Percentiles rank a stretch among this genome's conserved stretches.
Conservation (phyloP, 441 rosid genomes). For the Lepidium campestre region DNA sequence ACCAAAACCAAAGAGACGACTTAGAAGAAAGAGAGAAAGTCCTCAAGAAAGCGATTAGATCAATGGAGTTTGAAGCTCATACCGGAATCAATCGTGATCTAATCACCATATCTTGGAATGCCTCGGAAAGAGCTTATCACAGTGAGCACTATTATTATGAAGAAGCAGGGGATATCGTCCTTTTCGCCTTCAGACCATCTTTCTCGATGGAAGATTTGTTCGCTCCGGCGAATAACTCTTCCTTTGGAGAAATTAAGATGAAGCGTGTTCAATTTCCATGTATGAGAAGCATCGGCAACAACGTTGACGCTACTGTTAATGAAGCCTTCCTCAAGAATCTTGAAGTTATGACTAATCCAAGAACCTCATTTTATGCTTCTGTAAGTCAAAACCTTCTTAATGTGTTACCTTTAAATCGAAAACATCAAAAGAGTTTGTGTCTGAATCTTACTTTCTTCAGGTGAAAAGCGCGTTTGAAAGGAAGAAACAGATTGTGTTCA, state of each 20-base stretch:
- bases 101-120: constrained; percentile 32
- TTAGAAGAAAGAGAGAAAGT: neutral
- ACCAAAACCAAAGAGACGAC: neutral
- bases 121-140: constrained; percentile 34
- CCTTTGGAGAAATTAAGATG: constrained; percentile 54
- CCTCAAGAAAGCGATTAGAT: neutral
- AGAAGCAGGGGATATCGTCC: constrained; percentile 6
- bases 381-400: neutral
- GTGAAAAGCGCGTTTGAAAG: constrained; percentile 32
- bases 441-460: constrained; percentile 31
- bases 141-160: constrained; percentile 25
- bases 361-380: constrained; percentile 20
- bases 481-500: constrained; percentile 49
- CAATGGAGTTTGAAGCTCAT: constrained; percentile 40
- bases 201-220: constrained; percentile 45
- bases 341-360: constrained; percentile 14
- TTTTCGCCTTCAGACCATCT: constrained; percentile 50
- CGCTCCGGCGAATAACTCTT: neutral
- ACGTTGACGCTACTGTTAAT: constrained; percentile 46
- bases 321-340: constrained; percentile 49
- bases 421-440: neutral
- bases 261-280: constrained; percentile 35
- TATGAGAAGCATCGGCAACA: constrained; percentile 34
- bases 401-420: neutral
- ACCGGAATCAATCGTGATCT: constrained; percentile 32